Evolutionary conservation across 2,329 filamentous ascomycete species (phyloP).

Genomic region (Fusarium tricinctum): DNA sequence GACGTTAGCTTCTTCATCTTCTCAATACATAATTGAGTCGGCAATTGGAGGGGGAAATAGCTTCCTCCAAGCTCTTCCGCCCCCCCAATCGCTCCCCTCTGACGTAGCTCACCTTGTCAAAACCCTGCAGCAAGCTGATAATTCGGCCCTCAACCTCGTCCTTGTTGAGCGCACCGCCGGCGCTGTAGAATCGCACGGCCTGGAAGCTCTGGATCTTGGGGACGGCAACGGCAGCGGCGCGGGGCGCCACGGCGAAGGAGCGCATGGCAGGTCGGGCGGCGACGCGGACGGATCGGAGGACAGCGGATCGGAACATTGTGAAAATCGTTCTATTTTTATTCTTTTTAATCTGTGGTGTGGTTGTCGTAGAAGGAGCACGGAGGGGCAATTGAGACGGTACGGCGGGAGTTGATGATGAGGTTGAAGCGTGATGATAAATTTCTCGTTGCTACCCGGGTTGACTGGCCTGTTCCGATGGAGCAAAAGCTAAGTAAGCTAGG

Average conservation of each 20-base stretch:
- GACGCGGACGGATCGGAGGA: slow-evolving; percentile 78
- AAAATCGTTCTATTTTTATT: background rate
- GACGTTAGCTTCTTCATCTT: slow-evolving; percentile 48
- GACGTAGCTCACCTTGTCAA: slow-evolving; percentile 78
- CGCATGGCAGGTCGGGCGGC: slow-evolving; percentile 67
- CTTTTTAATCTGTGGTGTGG: slow-evolving; percentile 3
- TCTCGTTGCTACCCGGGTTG: slow-evolving; percentile 56
- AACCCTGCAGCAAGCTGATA: slow-evolving; percentile 91
- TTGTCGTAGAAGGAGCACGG: slow-evolving; percentile 22
- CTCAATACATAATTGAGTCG: slow-evolving; percentile 2
- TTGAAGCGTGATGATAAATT: slow-evolving; percentile 60
- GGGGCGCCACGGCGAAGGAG: slow-evolving; percentile 70
- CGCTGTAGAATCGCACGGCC: slow-evolving; percentile 87
- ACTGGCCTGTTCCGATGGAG: slow-evolving; percentile 45
- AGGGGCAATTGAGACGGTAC: slow-evolving; percentile 28
- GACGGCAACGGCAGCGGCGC: slow-evolving; percentile 72
- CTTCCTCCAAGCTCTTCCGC: slow-evolving; percentile 7
- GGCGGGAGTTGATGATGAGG: slow-evolving; percentile 30
- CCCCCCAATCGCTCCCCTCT: slow-evolving; percentile 5
- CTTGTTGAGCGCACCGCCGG: slow-evolving; percentile 81
- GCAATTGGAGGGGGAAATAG: slow-evolving; percentile 4
- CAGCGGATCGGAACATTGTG: slow-evolving; percentile 88
- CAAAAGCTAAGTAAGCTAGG: slow-evolving; percentile 49
- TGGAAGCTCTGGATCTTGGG: slow-evolving; percentile 74
- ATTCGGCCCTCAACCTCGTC: slow-evolving; percentile 92